Evolutionary conservation across 805 yeast genomes (phyloP).

Genomic region (Jamesozyma hellenica): DNA sequence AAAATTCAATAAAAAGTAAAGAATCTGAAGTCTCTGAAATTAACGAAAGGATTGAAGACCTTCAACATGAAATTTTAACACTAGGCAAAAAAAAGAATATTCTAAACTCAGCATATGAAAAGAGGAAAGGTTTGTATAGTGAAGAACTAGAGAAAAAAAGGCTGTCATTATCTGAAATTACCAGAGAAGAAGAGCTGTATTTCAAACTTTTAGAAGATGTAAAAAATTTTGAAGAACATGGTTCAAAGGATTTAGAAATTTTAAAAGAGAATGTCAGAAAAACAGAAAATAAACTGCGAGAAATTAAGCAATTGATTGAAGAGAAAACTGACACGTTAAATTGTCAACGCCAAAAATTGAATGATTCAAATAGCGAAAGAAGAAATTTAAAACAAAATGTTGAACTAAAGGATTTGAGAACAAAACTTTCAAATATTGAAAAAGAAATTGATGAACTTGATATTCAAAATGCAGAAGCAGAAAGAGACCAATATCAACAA

Average conservation of each 20-base stretch:
- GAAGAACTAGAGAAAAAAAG: background rate
- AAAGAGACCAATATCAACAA: constrained; percentile 51
- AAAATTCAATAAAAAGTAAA: constrained; percentile 9
- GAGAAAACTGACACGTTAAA: constrained; percentile 2
- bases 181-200: background rate
- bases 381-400: constrained; percentile 56
- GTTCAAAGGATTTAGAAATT: constrained; percentile 7
- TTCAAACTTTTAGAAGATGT: constrained; percentile 1
- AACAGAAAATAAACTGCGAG: constrained; percentile 15
- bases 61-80: constrained; percentile 6
- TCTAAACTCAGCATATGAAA: background rate
- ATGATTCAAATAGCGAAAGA: constrained; percentile 52
- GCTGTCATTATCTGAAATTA: background rate
- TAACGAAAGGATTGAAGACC: constrained; percentile 4
- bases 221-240: constrained; percentile 7
- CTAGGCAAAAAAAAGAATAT: constrained; percentile 5
- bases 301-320: constrained; percentile 14
- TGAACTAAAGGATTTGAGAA: constrained; percentile 40
- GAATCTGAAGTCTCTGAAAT: constrained; percentile 9
- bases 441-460: constrained; percentile 38
- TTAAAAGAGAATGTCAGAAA: constrained; percentile 16
- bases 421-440: constrained; percentile 32
- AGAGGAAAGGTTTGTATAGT: constrained; percentile 1
- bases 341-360: constrained; percentile 30
- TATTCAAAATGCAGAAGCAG: constrained; percentile 46